phyloP scores from a whole-genome alignment of 768 basidiomycete genomes.

The Nevesoporus exiguus region DNA sequence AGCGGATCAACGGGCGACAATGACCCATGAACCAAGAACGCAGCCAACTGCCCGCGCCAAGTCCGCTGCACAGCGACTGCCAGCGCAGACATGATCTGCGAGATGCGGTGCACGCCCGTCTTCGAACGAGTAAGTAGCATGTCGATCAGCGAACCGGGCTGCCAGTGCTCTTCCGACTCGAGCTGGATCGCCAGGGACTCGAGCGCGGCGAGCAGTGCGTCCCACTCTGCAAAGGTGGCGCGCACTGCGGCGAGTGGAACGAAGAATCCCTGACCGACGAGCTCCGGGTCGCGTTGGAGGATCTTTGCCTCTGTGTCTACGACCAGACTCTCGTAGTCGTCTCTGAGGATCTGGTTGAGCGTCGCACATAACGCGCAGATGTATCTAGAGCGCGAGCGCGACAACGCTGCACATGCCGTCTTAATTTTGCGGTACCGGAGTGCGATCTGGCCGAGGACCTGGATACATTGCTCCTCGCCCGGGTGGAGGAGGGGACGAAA shows the following conservation, averaged over 20 bases:
- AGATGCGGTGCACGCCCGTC: conserved; percentile 76
- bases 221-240: conserved; percentile 85
- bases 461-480: conserved; percentile 83
- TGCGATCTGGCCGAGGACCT: conserved; percentile 72
- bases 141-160: conserved; percentile 78
- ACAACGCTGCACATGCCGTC: conserved; percentile 46
- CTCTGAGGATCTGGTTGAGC: conserved; percentile 66
- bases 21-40: conserved; percentile 78
- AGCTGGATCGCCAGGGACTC: conserved; percentile 61
- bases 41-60: conserved; percentile 81
- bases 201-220: conserved; percentile 76
- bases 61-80: conserved; percentile 73
- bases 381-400: conserved; percentile 66
- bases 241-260: conserved; percentile 84
- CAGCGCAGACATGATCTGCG: conserved; percentile 67
- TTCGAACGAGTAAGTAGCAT: conserved; percentile 66
- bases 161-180: conserved; percentile 48
- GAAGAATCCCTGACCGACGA: conserved; percentile 78
- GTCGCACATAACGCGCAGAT: conserved; percentile 75
- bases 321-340: conserved; percentile 78
- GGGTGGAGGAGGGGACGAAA: conserved; percentile 79
- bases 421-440: conserved; percentile 73
- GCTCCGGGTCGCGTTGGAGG: conserved; percentile 64
- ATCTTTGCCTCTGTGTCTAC: conserved; percentile 80
- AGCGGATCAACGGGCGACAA: conserved; percentile 61